Evolutionary conservation across 305 asterid genomes (phyloP).

Genomic region (Solanum chacoense): DNA sequence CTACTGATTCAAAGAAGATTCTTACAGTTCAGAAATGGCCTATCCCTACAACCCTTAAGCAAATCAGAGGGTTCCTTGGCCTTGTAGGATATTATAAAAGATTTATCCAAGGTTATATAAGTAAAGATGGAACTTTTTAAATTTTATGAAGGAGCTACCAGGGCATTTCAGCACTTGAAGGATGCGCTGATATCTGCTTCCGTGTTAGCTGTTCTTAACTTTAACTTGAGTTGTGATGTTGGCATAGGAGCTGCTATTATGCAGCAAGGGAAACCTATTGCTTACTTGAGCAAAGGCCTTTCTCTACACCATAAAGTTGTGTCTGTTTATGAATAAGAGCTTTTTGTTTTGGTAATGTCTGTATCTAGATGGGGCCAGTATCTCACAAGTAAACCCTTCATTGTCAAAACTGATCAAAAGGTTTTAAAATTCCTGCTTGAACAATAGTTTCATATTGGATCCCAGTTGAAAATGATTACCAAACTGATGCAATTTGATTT

Average conservation of each 20-base stretch:
- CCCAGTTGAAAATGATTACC: neutral
- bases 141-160: no score
- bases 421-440: neutral
- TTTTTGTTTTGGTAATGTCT: neutral
- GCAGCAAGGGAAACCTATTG: neutral
- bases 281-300: neutral
- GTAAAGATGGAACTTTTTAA: neutral
- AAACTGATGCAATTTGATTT: neutral
- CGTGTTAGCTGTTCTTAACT: neutral
- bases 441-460: neutral
- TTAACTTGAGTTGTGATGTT: neutral
- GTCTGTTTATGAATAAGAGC: neutral
- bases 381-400: neutral
- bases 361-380: neutral
- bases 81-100: neutral
- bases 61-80: no score
- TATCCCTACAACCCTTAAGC: no score
- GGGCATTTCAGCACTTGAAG: neutral
- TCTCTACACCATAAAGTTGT: neutral
- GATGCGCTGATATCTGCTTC: no score
- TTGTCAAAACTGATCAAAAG: neutral
- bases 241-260: neutral
- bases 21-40: neutral
- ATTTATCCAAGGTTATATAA: no score
- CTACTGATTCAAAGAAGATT: neutral